Evolutionary conservation across 208 protist genomes (phyloP), one percentile per base, ranked within the genome.

Genomic region (Acanthamoeba castellanii): DNA sequence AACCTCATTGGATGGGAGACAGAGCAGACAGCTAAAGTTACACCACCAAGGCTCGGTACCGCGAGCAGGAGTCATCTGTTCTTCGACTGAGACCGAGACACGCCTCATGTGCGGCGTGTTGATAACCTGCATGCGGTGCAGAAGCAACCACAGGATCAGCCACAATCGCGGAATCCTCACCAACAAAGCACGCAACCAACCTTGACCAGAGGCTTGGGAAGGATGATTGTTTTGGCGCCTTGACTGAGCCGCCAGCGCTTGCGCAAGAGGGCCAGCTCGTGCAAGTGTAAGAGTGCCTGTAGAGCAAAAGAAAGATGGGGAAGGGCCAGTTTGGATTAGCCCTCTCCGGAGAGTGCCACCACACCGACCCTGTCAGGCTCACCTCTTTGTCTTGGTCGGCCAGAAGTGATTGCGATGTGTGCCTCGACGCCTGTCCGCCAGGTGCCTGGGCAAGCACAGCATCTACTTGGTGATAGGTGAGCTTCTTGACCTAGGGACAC

Each of bases 381-480:
- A 64, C 57, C 57, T 64, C 57, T 64, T 25, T 64, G 20, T 64
- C 57, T 18, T 64, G 13, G 20, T 64, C 57, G 18, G 57, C 4
- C 57, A 64, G 57, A 64, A 37, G 68, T 20, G 32, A 37, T 37
- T 37, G 37, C 37, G 37, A 37, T 37, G 37, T 37, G 37, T 37
- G 30, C 68, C 32, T 74, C 30, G 30, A 27, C 32, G 8, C 32
- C 13, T 74, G 30, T 37, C 68, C 16, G 11, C 11, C 32, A 74
- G 27, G 68, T 1, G 1, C 34, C 22, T 13, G 22, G n/a, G 57
- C 20, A 64, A 64, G 57, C 57, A 7, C 57, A 27, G 5, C 27
- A 59, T 87, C 78, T 32, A 57, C 37, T 61, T 87, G 78, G 7
- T 9, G 47, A 59, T 87, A 87, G n/a, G 78, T 87, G 25, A 87